phyloP scores from a whole-genome alignment of 2,329 filamentous ascomycete species.

The Neocucurbitaria cava region DNA sequence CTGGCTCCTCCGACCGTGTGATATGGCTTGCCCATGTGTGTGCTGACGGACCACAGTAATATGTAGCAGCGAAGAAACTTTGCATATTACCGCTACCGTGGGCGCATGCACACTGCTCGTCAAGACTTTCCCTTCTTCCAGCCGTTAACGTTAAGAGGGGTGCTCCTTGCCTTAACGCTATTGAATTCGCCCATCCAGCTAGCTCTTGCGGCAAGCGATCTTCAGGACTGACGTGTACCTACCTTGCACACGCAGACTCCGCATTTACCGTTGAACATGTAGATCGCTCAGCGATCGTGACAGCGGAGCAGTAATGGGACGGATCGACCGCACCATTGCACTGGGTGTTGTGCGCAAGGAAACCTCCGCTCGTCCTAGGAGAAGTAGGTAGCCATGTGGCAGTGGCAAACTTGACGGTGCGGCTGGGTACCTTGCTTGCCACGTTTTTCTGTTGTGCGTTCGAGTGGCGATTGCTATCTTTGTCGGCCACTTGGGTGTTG shows the following conservation, averaged over 20 bases:
- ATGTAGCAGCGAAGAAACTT: background rate
- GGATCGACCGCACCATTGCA: constrained; percentile 9
- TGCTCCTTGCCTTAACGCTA: background rate
- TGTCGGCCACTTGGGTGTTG: background rate
- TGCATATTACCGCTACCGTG: constrained; percentile 7
- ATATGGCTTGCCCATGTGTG: background rate
- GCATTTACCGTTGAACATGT: background rate
- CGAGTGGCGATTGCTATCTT: constrained; percentile 10
- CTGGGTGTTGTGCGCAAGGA: constrained; percentile 7
- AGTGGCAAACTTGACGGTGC: constrained; percentile 3
- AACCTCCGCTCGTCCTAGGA: background rate
- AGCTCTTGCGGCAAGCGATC: background rate
- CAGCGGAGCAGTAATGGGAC: background rate
- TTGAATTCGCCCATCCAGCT: background rate
- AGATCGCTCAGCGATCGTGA: constrained; percentile 1
- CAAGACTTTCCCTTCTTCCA: background rate
- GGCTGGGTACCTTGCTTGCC: background rate
- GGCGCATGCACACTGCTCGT: constrained; percentile 5
- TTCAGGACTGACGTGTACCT: constrained; percentile 6
- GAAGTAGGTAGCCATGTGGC: constrained; percentile 10
- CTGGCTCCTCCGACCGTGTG: background rate
- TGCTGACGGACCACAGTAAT: background rate
- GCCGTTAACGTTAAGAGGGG: too few relatives aligned
- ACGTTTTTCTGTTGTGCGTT: background rate
- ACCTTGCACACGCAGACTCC: background rate